Conservation (phyloP, 768 basidiomycete species). For the Kwoniella dejecticola region DNA sequence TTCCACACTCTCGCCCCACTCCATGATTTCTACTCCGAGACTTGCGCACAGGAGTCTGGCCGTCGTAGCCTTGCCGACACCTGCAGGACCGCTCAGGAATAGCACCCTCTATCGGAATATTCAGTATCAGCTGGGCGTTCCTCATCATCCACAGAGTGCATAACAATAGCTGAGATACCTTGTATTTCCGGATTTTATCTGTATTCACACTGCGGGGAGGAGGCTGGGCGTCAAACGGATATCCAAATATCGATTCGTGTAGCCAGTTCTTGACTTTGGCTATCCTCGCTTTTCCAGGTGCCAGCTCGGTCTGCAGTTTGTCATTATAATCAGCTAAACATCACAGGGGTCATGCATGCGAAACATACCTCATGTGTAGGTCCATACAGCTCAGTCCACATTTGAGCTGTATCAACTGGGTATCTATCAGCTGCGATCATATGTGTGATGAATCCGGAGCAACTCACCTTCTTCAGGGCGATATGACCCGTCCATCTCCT, state of each 20-base stretch:
- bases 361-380: constrained; percentile 36
- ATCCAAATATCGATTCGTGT: constrained; percentile 47
- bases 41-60: constrained; percentile 73
- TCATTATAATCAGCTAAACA: not conserved
- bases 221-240: constrained; percentile 16
- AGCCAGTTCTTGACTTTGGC: constrained; percentile 49
- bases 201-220: constrained; percentile 19
- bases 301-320: constrained; percentile 46
- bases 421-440: not conserved
- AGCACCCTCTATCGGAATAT: constrained; percentile 68
- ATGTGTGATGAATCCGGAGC: not conserved
- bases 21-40: constrained; percentile 74
- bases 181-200: constrained; percentile 52
- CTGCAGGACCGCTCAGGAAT: constrained; percentile 82
- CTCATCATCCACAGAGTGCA: not conserved
- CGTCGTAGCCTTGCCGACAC: constrained; percentile 86
- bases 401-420: constrained; percentile 18
- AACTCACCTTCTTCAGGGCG: not conserved
- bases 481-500: constrained; percentile 4
- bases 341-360: not conserved
- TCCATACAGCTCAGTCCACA: constrained; percentile 50
- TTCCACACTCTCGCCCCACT: constrained; percentile 76
- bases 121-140: not conserved
- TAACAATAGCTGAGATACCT: constrained; percentile 30
- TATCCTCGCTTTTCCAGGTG: constrained; percentile 50